A percentile compares a stretch with the other conserved stretches of the same genome.
phyloP scores from a whole-genome alignment of 768 basidiomycete species.

The Auricularia heimuer region DNA sequence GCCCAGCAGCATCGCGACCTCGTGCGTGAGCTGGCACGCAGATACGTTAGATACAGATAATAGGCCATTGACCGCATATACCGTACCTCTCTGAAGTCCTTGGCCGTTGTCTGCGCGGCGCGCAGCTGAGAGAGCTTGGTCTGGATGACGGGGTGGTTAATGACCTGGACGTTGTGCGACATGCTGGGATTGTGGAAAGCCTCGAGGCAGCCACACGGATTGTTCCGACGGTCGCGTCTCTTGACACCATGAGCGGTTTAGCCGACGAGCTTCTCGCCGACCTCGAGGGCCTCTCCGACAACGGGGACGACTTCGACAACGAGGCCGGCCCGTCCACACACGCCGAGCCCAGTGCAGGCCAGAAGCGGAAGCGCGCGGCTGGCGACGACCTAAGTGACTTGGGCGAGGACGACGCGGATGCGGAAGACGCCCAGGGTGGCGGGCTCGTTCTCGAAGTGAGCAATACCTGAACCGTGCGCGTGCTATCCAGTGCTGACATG shows the following conservation, averaged over 20 bases:
- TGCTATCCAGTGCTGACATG: too few relatives aligned
- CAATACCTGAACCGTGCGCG: slow-evolving; percentile 9
- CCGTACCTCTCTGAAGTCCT: slow-evolving; percentile 70
- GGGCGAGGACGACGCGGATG: slow-evolving; percentile 29
- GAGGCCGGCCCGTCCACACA: neutral
- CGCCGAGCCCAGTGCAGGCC: neutral
- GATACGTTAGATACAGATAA: slow-evolving; percentile 2
- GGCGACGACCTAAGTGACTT: slow-evolving; percentile 46
- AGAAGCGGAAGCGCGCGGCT: slow-evolving; percentile 21
- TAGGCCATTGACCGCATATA: neutral
- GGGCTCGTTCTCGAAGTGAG: slow-evolving; percentile 53
- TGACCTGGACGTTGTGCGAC: slow-evolving; percentile 23
- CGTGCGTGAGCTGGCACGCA: slow-evolving; percentile 51
- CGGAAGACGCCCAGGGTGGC: slow-evolving; percentile 33
- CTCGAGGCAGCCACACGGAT: neutral
- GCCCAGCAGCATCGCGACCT: slow-evolving; percentile 69
- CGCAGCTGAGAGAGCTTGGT: slow-evolving; percentile 65
- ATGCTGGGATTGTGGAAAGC: neutral
- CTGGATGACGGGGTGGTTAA: slow-evolving; percentile 66
- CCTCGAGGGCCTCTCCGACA: slow-evolving; percentile 17
- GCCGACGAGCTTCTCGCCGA: slow-evolving; percentile 30
- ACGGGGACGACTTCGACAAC: slow-evolving; percentile 30
- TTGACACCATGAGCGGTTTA: slow-evolving; percentile 6
- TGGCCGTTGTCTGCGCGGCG: slow-evolving; percentile 46
- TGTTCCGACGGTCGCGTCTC: neutral